Percentiles rank a stretch among this genome's conserved stretches.
Evolutionary conservation across 73 alveolate species (phyloP).

Genomic region (Blepharisma stoltei): DNA sequence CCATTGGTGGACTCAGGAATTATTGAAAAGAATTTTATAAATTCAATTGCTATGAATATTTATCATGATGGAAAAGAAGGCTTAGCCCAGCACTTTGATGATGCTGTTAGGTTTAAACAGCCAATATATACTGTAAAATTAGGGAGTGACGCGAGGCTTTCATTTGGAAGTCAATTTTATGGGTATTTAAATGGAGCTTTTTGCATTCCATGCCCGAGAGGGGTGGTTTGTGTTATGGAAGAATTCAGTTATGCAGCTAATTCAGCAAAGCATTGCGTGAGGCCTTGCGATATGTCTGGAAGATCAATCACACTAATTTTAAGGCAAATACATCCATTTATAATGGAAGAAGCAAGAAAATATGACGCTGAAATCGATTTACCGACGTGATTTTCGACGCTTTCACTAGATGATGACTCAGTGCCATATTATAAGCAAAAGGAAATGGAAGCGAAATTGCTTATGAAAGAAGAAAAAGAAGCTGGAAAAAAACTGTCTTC

Average conservation of each 20-base stretch:
- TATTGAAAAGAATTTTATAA: conserved; percentile 58
- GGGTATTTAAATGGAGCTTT: conserved; percentile 78
- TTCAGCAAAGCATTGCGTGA: conserved; percentile 84
- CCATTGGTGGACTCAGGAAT: conserved; percentile 51
- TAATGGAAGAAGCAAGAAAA: conserved; percentile 41
- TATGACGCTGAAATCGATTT: conserved; percentile 69
- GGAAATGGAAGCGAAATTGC: conserved; percentile 60
- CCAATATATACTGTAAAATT: conserved; percentile 77
- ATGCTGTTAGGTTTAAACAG: conserved; percentile 80
- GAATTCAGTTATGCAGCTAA: conserved; percentile 85
- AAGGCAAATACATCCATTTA: conserved; percentile 71
- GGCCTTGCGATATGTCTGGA: conserved; percentile 90
- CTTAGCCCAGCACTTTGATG: conserved; percentile 84
- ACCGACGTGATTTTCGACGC: conserved; percentile 74
- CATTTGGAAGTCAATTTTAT: conserved; percentile 77
- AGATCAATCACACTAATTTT: conserved; percentile 76
- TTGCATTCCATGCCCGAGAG: conserved; percentile 77
- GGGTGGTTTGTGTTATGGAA: conserved; percentile 72
- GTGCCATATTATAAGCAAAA: conserved; percentile 64
- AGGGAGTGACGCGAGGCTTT: conserved; percentile 71
- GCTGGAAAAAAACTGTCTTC: conserved; percentile 31
- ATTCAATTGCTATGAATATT: conserved; percentile 77
- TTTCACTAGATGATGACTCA: conserved; percentile 55
- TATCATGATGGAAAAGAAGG: conserved; percentile 94
- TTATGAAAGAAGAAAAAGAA: conserved; percentile 36